phyloP scores from a whole-genome alignment of 441 rosid genomes.

The Euphorbia schlechtendalii region DNA sequence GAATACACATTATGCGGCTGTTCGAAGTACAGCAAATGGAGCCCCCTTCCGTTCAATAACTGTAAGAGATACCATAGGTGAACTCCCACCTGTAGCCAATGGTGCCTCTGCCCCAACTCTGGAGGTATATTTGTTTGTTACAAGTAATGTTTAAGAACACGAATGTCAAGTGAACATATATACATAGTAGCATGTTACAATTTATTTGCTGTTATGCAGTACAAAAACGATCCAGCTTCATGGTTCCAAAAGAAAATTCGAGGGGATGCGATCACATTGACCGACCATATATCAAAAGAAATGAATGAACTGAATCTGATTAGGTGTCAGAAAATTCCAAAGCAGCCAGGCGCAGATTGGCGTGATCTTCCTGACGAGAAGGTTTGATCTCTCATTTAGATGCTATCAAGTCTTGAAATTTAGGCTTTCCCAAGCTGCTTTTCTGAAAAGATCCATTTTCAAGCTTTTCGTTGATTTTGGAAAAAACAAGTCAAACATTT shows the following conservation, averaged over 20 bases:
- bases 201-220: conserved; percentile 34
- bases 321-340: conserved; percentile 67
- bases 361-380: conserved; percentile 67
- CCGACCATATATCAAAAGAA: conserved; percentile 70
- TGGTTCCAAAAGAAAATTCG: conserved; percentile 54
- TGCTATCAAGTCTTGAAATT: too few relatives aligned
- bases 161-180: too few relatives aligned
- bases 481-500: too few relatives aligned
- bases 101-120: conserved; percentile 37
- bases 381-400: conserved; percentile 31
- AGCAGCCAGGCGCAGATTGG: conserved; percentile 92
- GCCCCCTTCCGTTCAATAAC: conserved; percentile 91
- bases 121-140: conserved; percentile 32
- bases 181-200: too few relatives aligned
- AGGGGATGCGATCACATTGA: conserved; percentile 40
- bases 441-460: too few relatives aligned
- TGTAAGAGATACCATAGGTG: conserved; percentile 88
- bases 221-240: conserved; percentile 46
- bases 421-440: too few relatives aligned
- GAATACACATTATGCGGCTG: conserved; percentile 59
- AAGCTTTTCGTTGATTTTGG: too few relatives aligned
- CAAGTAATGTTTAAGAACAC: background rate
- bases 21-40: conserved; percentile 58
- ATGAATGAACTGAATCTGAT: conserved; percentile 78
- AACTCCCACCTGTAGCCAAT: conserved; percentile 65